A percentile compares a stretch with the other conserved stretches of the same genome.
Evolutionary conservation across 192 early-diverging fungal genomes (phyloP).

Genomic region (Coemansia sp.): DNA sequence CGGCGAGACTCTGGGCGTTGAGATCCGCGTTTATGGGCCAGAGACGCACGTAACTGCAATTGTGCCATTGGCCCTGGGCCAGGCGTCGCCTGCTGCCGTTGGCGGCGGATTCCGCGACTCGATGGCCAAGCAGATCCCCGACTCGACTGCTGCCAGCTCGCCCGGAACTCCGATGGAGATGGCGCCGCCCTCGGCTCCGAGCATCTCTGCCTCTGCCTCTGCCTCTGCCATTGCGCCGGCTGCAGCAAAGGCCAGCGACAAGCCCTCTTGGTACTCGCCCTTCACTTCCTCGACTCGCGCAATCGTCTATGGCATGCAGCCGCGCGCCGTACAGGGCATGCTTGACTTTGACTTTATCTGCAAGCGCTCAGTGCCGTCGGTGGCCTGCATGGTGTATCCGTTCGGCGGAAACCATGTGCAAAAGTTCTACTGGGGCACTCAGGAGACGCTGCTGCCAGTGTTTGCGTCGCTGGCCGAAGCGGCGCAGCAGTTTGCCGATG

Average conservation of each 20-base stretch:
- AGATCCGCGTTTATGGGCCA: constrained; percentile 93
- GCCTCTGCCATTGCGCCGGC: constrained; percentile 50
- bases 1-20: constrained; percentile 89
- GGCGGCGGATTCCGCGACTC: constrained; percentile 62
- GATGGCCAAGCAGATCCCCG: constrained; percentile 54
- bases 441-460: constrained; percentile 93
- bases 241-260: constrained; percentile 40
- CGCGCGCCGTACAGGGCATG: constrained; percentile 98
- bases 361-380: constrained; percentile 85
- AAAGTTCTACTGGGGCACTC: constrained; percentile 99
- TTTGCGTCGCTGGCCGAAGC: constrained; percentile 88
- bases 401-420: constrained; percentile 98
- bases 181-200: constrained; percentile 44
- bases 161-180: constrained; percentile 42
- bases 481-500: constrained; percentile 80
- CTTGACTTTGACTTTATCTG: constrained; percentile 99
- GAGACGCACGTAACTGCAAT: constrained; percentile 99
- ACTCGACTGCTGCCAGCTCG: constrained; percentile 48
- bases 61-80: constrained; percentile 84
- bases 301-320: constrained; percentile 99
- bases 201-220: constrained; percentile 20
- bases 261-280: constrained; percentile 59
- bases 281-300: constrained; percentile 82
- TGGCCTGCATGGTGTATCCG: constrained; percentile 98
- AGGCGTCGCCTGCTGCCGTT: constrained; percentile 51